Conservation (phyloP, 2,329 filamentous ascomycete genomes). For the Hypoxylon sp. region DNA sequence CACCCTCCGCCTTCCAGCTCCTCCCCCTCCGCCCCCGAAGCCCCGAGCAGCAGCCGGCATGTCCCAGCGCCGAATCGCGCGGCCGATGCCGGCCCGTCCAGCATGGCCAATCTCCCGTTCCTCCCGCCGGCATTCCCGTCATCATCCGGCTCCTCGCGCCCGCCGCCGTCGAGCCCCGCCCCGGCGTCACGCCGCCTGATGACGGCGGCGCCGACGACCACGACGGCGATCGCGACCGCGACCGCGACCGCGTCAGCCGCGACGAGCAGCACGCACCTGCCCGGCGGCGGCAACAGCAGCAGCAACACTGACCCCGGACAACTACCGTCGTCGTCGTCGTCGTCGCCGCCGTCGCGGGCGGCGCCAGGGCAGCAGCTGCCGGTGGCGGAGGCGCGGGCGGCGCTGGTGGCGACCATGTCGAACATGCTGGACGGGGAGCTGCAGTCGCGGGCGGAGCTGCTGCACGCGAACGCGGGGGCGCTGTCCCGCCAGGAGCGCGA, state of each 20-base stretch:
- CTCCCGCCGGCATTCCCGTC: conserved; percentile 25
- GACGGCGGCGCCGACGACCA: conserved; percentile 27
- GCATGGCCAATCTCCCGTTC: conserved; percentile 8
- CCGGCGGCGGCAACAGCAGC: too few species aligned
- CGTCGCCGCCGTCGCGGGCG: conserved; percentile 40
- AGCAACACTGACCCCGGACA: too few species aligned
- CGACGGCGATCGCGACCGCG: conserved; percentile 11
- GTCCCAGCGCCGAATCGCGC: conserved; percentile 20
- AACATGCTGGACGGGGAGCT: conserved; percentile 75
- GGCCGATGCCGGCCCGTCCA: conserved; percentile 12
- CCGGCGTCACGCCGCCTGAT: conserved; percentile 28
- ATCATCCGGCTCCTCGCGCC: conserved; percentile 16
- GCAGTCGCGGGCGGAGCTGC: conserved; percentile 69
- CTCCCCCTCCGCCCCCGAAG: conserved; percentile 14
- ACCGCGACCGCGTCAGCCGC: conserved; percentile 20
- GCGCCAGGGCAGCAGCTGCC: conserved; percentile 57
- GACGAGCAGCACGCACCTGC: too few species aligned
- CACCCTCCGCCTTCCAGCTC: conserved; percentile 15
- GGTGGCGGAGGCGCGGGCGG: conserved; percentile 64
- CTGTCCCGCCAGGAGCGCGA: conserved; percentile 74
- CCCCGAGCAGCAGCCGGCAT: conserved; percentile 16
- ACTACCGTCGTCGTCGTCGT: too few species aligned
- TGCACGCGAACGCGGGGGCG: conserved; percentile 73
- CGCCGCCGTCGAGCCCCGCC: conserved; percentile 19
- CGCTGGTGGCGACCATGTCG: conserved; percentile 69